Percentiles rank a stretch among this genome's conserved stretches.
phyloP scores from a whole-genome alignment of 2,329 filamentous ascomycete species.

The Alternaria brassicicola region DNA sequence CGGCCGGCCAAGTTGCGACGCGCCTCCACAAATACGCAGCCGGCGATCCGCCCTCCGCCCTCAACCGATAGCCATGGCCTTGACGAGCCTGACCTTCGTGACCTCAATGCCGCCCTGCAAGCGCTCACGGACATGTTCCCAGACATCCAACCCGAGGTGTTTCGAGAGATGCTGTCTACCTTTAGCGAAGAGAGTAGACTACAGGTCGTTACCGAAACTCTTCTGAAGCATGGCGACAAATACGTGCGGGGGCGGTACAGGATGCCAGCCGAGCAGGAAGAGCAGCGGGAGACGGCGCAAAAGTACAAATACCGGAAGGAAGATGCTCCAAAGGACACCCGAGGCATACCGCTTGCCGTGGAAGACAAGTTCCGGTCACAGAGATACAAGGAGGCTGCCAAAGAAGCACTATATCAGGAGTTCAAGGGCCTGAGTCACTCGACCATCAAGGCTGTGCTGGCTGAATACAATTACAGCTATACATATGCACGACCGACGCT shows the following conservation, averaged over 20 bases:
- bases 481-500: conserved; percentile 73
- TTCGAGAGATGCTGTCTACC: conserved; percentile 77
- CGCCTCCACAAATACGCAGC: conserved; percentile 16
- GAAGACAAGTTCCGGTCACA: conserved; percentile 71
- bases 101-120: conserved; percentile 72
- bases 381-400: conserved; percentile 72
- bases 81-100: conserved; percentile 68
- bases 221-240: conserved; percentile 72
- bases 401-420: conserved; percentile 71
- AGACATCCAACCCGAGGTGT: conserved; percentile 80
- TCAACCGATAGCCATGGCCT: conserved; percentile 17
- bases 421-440: conserved; percentile 76
- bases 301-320: conserved; percentile 44
- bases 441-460: conserved; percentile 77
- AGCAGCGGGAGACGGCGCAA: conserved; percentile 40
- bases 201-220: conserved; percentile 75
- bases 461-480: conserved; percentile 81
- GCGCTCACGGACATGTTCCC: conserved; percentile 76
- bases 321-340: conserved; percentile 39
- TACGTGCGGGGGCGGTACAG: conserved; percentile 72
- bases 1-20: conserved; percentile 33
- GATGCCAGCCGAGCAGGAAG: conserved; percentile 44
- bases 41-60: conserved; percentile 10
- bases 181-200: conserved; percentile 78
- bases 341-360: conserved; percentile 55